Conservation (phyloP, 805 yeast genomes). For the Saccharomycopsis vini region DNA sequence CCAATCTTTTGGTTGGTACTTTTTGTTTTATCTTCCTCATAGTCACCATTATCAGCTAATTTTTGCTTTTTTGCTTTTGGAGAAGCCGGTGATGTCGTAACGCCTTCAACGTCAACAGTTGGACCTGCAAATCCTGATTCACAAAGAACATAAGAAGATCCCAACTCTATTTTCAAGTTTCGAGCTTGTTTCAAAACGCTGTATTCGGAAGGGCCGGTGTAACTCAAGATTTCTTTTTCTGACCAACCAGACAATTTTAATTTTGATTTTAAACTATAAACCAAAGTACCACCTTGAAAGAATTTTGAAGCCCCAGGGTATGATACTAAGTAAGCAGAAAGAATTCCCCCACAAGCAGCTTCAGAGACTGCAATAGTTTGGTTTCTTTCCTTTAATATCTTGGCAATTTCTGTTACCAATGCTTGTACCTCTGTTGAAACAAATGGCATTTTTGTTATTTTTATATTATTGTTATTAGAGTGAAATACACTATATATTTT, state of each 20-base stretch:
- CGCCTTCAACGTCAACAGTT: slow-evolving; percentile 24
- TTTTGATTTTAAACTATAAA: slow-evolving; percentile 69
- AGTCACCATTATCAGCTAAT: slow-evolving; percentile 3
- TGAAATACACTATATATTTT: no score
- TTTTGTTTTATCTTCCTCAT: neutral
- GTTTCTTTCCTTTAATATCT: slow-evolving; percentile 38
- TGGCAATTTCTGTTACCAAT: slow-evolving; percentile 51
- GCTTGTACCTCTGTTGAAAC: slow-evolving; percentile 7
- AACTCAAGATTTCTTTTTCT: slow-evolving; percentile 53
- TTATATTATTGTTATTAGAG: no score
- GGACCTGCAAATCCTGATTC: slow-evolving; percentile 92
- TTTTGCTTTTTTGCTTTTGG: neutral
- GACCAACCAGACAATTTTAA: slow-evolving; percentile 74
- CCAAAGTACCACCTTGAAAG: slow-evolving; percentile 76
- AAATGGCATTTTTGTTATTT: no score
- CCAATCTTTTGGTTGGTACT: slow-evolving; percentile 45
- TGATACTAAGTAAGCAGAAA: slow-evolving; percentile 72
- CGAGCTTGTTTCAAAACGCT: slow-evolving; percentile 74
- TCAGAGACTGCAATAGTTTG: slow-evolving; percentile 76
- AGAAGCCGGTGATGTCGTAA: neutral
- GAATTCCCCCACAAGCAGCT: slow-evolving; percentile 84
- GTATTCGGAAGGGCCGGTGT: slow-evolving; percentile 74
- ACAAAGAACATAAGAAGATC: slow-evolving; percentile 71
- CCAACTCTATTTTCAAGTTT: slow-evolving; percentile 69
- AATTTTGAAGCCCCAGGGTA: slow-evolving; percentile 80